These are phyloP conservation scores for Aphanomyces euteiches DNA, from an alignment of 352 stramenopile species.

Conservation along the genomic window DNA sequence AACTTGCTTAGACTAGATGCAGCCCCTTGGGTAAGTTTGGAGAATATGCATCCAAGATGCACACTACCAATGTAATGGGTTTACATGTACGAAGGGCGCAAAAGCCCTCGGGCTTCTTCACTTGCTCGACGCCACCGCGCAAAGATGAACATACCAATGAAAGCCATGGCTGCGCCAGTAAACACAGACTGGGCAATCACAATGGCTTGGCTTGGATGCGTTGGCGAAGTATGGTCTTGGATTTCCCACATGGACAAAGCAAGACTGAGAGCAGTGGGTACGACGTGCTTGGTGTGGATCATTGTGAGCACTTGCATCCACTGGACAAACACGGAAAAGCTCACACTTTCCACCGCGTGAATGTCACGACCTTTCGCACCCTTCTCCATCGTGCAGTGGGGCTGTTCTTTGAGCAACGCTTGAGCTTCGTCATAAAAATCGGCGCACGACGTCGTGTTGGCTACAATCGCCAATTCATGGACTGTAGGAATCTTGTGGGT, in stretches of 20 bases:
- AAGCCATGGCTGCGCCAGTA: slow-evolving; percentile 2
- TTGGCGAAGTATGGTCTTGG: not conserved
- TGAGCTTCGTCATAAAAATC: slow-evolving; percentile 9
- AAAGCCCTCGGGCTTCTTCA: slow-evolving; percentile 5
- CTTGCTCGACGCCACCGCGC: not conserved
- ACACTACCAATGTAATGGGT: not conserved
- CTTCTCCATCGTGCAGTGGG: slow-evolving; percentile 3
- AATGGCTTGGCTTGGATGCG: not conserved
- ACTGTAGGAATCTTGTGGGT: not conserved
- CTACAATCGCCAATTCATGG: not conserved
- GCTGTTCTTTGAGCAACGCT: not conserved
- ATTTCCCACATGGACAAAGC: not conserved
- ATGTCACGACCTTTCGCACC: not conserved
- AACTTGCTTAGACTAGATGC: not conserved
- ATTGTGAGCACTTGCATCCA: slow-evolving; percentile 10
- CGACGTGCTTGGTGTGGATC: slow-evolving; percentile 16
- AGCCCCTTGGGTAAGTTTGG: too few relatives aligned
- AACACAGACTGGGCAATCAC: slow-evolving; percentile 5
- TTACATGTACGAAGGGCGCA: not conserved
- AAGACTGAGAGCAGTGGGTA: not conserved
- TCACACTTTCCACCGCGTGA: not conserved
- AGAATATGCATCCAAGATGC: not conserved
- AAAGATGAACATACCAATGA: slow-evolving; percentile 3
- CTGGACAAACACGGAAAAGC: slow-evolving; percentile 16
- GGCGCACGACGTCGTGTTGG: not conserved